phyloP scores from a whole-genome alignment of 75 land plant genomes.

The Sequoia sempervirens region DNA sequence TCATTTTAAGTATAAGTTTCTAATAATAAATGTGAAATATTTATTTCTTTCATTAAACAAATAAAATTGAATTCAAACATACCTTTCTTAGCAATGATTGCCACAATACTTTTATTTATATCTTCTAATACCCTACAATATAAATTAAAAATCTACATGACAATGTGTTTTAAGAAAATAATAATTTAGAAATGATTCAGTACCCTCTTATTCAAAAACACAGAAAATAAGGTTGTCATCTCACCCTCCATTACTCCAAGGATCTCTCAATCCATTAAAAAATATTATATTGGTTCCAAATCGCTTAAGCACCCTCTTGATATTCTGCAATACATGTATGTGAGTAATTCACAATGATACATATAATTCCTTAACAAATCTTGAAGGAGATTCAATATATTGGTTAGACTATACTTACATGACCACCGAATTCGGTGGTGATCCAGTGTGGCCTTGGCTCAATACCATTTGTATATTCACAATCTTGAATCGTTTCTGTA shows the following conservation, averaged over 20 bases:
- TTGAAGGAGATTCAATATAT: no score
- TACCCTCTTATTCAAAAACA: no score
- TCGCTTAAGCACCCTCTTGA: neutral
- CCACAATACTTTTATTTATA: neutral
- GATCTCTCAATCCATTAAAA: neutral
- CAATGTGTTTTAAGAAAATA: neutral
- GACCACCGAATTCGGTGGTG: conserved; percentile 37
- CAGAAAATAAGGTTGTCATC: neutral
- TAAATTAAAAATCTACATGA: neutral
- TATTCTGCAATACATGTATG: neutral
- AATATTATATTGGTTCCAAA: neutral
- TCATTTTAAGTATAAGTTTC: neutral
- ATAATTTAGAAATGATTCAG: neutral
- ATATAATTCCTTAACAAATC: no score
- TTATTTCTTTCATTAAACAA: no score
- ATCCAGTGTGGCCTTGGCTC: conserved; percentile 38
- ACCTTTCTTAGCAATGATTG: neutral
- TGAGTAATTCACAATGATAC: no score
- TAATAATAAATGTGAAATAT: neutral
- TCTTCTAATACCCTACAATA: neutral
- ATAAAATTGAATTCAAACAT: neutral
- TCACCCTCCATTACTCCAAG: neutral
- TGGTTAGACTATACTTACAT: conserved; percentile 15
- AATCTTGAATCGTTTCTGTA: neutral
- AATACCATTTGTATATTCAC: conserved; percentile 15